Base-by-base conservation (phyloP, 352 stramenopile species). In the Phytophthora citrophthora region DNA sequence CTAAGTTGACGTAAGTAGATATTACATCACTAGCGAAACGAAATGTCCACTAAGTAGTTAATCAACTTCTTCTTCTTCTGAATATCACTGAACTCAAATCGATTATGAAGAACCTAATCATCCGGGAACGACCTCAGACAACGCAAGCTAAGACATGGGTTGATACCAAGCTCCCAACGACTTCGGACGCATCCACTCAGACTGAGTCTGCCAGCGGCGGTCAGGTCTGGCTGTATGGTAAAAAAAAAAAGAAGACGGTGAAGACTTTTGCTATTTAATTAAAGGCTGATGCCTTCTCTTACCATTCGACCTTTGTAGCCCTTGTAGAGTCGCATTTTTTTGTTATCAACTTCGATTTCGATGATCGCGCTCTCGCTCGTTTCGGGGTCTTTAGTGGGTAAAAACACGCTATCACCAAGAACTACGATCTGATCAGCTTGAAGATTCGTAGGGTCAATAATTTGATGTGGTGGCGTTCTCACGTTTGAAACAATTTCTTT, bases 71-170 rank as follows among this genome's bases (percentile, higher is more conserved):
- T n/a, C n/a, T n/a, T n/a, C n/a, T n/a, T 39, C 32, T 39, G 18
- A 46, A 46, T 27, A 26, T 46, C 40, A 15, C 50, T 40, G 50
- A 58, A 49, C 50, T 58, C 3, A 58, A 58, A 48, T 48, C 50
- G 12, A 58, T 58, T 13, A 58, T 58, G 50, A 57, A 57, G 11
- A 23, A 57, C n/a, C 11, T 57, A 0, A 57, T 57, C 15, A 34
- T 48, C 9, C 31, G 20, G 15, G 50, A 58, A 13, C 20, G 23
- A 16, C 38, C 50, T 31, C 26, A 53, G 27, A 39, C 32, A 39
- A 39, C 32, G 3, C 32, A 39, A n/a, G 32, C 32, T 39, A 39
- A 39, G 32, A 11, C 32, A 39, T 39, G 32, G 32, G 32, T 39
- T 39, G 32, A 39, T 39, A 53, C 26, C 15, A 53, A 53, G 27